These are phyloP conservation scores for Geotrichum restrictum DNA, from an alignment of 1,139 yeast genomes.

Conservation along the genomic window DNA sequence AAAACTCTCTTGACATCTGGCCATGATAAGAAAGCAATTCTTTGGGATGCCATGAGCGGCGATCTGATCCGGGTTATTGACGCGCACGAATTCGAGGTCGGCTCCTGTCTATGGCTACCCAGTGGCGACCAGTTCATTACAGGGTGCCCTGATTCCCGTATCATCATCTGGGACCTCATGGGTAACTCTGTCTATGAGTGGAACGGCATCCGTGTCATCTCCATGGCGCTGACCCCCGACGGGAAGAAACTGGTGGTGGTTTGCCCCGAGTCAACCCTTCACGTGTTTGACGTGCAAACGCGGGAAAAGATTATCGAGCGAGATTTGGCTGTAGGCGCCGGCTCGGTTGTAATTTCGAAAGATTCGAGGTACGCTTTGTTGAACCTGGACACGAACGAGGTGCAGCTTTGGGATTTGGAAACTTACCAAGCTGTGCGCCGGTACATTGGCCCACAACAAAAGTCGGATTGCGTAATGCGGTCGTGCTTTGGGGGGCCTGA, in stretches of 20 bases:
- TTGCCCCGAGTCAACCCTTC: slow-evolving; percentile 52
- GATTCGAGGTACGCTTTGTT: slow-evolving; percentile 52
- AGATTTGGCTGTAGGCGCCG: slow-evolving; percentile 44
- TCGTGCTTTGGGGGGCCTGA: slow-evolving; percentile 70
- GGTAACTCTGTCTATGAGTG: slow-evolving; percentile 44
- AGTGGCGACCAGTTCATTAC: slow-evolving; percentile 57
- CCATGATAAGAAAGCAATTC: slow-evolving; percentile 58
- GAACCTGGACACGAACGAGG: slow-evolving; percentile 69
- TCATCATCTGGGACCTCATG: slow-evolving; percentile 56
- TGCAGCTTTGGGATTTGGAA: slow-evolving; percentile 71
- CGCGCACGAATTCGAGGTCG: slow-evolving; percentile 40
- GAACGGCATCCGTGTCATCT: slow-evolving; percentile 56
- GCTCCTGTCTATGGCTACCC: slow-evolving; percentile 77
- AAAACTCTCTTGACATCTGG: slow-evolving; percentile 64
- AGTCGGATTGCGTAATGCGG: slow-evolving; percentile 57
- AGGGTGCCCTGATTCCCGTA: slow-evolving; percentile 70
- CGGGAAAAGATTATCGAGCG: slow-evolving; percentile 37
- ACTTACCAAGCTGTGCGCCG: slow-evolving; percentile 52
- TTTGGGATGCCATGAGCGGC: slow-evolving; percentile 59
- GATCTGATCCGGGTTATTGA: slow-evolving; percentile 27
- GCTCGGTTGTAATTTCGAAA: slow-evolving; percentile 48
- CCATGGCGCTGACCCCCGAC: slow-evolving; percentile 62
- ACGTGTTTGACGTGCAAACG: slow-evolving; percentile 47
- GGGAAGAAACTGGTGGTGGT: slow-evolving; percentile 61
- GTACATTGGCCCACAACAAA: slow-evolving; percentile 58